Conservation (phyloP, 2,329 filamentous ascomycete genomes). For the Hawksworthiomyces lignivorus region DNA sequence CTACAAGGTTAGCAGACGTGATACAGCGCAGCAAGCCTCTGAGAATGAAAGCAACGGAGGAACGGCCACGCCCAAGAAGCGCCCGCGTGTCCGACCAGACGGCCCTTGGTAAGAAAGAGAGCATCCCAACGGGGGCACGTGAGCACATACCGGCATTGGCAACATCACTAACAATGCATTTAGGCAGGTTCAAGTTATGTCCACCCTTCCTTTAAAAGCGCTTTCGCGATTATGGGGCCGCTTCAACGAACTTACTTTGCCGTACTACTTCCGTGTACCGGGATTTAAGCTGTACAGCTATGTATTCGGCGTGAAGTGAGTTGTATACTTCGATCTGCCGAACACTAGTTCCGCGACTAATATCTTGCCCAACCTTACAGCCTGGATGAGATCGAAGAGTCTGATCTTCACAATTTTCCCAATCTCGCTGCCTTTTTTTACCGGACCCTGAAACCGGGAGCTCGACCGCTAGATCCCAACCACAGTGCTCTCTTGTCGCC, state of each 20-base stretch:
- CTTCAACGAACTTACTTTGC: constrained; percentile 85
- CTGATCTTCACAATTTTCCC: constrained; percentile 80
- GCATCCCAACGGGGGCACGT: neutral
- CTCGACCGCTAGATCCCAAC: constrained; percentile 75
- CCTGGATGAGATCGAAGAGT: constrained; percentile 78
- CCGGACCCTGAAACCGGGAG: constrained; percentile 82
- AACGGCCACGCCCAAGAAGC: constrained; percentile 39
- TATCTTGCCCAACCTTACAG: too few species aligned
- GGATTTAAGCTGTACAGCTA: constrained; percentile 89
- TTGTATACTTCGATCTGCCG: neutral
- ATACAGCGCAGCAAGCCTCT: constrained; percentile 43
- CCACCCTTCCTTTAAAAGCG: constrained; percentile 82
- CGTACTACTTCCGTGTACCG: constrained; percentile 78
- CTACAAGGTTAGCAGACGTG: constrained; percentile 60
- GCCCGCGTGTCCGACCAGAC: constrained; percentile 62
- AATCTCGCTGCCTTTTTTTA: constrained; percentile 98
- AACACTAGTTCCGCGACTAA: too few species aligned
- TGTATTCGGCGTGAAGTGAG: constrained; percentile 77
- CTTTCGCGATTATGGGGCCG: constrained; percentile 82
- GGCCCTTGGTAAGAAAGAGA: constrained; percentile 63
- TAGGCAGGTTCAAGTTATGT: constrained; percentile 87
- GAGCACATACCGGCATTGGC: too few species aligned
- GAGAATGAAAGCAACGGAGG: constrained; percentile 32
- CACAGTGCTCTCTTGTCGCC: constrained; percentile 76
- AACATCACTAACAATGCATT: constrained; percentile 1